Percentiles rank a stretch among this genome's conserved stretches.
Evolutionary conservation across 73 alveolate genomes (phyloP).

Genomic region (Stentor roeselii): DNA sequence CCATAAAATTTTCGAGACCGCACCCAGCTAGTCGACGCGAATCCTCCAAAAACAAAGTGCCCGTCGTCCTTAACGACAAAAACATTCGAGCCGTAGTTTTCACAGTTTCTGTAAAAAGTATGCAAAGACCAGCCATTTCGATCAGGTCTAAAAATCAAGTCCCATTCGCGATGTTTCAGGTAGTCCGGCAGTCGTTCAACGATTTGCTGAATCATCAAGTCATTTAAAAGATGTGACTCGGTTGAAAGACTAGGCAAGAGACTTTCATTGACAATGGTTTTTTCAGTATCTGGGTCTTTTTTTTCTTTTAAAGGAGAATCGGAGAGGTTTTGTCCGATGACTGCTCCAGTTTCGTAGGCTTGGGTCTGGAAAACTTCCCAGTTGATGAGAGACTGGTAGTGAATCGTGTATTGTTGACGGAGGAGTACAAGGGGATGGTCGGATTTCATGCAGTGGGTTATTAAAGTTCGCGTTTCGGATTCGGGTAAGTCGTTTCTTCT

Average conservation of each 20-base stretch:
- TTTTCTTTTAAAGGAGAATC: background rate
- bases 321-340: background rate
- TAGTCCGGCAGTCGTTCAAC: background rate
- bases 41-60: constrained; percentile 14
- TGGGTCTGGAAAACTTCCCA: background rate
- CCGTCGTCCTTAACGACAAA: background rate
- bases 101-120: background rate
- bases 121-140: background rate
- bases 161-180: constrained; percentile 2
- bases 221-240: background rate
- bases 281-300: too few relatives aligned
- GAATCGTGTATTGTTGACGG: background rate
- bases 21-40: background rate
- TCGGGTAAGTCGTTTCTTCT: background rate
- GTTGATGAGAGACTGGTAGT: background rate
- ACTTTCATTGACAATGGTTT: background rate
- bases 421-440: background rate
- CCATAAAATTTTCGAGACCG: background rate
- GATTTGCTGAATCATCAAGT: background rate
- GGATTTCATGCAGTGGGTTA: background rate
- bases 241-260: background rate
- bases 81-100: background rate
- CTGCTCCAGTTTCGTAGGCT: background rate
- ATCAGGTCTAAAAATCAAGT: background rate
- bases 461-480: background rate